Evolutionary conservation across 192 early-diverging fungal genomes (phyloP), one percentile per base, ranked within the genome.

Genomic region (Pilaira anomala): DNA sequence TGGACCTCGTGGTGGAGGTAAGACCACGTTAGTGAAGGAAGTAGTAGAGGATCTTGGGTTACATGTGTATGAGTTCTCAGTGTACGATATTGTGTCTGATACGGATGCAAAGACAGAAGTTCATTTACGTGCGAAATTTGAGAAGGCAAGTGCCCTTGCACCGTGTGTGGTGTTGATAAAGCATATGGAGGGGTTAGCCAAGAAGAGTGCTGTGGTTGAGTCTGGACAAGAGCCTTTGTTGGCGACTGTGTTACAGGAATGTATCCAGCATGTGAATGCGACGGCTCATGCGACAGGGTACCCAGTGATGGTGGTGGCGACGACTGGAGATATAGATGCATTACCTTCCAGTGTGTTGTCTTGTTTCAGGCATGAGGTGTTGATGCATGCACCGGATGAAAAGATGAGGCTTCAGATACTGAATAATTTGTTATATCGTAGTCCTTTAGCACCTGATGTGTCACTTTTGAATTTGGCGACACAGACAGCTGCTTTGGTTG

Each of bases 401-500:
- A 64, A 70, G 14, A 78, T 82, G 21, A 85, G 91, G 51, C 67
- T 83, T 21, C 74, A 70, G 36, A 85, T 94, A 26, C 72, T 98
- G 29, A 65, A 76, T 18, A 78, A 80, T 45, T 70, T 91, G 12
- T 82, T 89, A 6, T 30, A 71, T 9, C 24, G 61, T 0, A 73
- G 85, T 9, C 77, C 78, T 14, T 65, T 92, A 26, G 84, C 94
- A 3, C 86, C 87, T 0, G 94, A 98, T 78, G 84, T 93, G 5
- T 83, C 87, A 26, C 45, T 93, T 28, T 65, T 78, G 3, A 80
- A 79, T 36, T 74, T 98, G 46, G 91, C 96, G 3, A 87, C 88
- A 33, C 94, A 98, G 60, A 98, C 95, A 0, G 95, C 96, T 4
- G 93, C 93, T 2, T 82, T 98, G 58, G 88, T 93, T 12, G 87